Conservation (phyloP, 371 early-diverging fungal species). For the Rhizopus delemar region DNA sequence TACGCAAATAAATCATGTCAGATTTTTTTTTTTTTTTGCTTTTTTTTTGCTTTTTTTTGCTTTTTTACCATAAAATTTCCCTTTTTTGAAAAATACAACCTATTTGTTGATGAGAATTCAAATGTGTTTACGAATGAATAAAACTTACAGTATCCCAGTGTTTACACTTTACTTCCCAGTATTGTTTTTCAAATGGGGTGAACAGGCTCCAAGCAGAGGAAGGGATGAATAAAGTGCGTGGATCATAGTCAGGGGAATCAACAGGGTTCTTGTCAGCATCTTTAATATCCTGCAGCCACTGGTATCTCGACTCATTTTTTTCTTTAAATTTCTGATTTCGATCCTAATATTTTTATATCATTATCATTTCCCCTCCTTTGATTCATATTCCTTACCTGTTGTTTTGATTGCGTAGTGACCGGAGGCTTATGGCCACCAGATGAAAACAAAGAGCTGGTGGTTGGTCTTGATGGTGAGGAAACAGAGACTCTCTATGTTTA, state of each 20-base stretch:
- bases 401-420: background rate
- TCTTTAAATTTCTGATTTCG: constrained; percentile 67
- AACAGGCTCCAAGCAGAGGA: constrained; percentile 76
- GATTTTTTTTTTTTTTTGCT: background rate
- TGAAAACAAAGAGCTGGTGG: background rate
- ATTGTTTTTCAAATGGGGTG: constrained; percentile 98
- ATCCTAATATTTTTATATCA: constrained; percentile 34
- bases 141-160: constrained; percentile 89
- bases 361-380: background rate
- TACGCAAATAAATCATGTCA: background rate
- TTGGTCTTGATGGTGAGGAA: background rate
- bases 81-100: constrained; percentile 99
- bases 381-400: constrained; percentile 1
- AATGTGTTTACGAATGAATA: constrained; percentile 1
- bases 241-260: constrained; percentile 90
- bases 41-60: background rate
- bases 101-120: constrained; percentile 3
- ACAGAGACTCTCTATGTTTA: background rate
- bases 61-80: constrained; percentile 90
- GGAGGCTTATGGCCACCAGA: background rate
- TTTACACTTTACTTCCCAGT: constrained; percentile 97
- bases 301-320: constrained; percentile 83
- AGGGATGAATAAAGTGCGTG: constrained; percentile 92
- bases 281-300: constrained; percentile 80
- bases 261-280: constrained; percentile 75